phyloP scores from a whole-genome alignment of 768 basidiomycete genomes.

The Gloeostereum incarnatum region DNA sequence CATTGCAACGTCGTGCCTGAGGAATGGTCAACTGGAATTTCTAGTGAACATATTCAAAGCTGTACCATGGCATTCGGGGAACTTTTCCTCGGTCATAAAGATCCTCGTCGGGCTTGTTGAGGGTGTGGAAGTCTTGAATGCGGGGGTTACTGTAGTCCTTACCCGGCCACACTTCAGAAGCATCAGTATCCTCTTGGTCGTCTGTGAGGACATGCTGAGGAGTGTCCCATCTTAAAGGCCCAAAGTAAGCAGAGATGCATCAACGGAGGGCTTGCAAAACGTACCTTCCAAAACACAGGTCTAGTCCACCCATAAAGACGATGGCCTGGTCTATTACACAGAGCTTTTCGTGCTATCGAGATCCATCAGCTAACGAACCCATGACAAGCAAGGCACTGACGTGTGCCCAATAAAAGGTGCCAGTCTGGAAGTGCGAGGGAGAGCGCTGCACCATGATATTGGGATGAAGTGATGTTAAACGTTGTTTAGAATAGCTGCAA shows the following conservation, averaged over 20 bases:
- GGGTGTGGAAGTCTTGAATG: conserved; percentile 72
- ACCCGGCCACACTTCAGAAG: conserved; percentile 81
- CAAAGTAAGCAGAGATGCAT: conserved; percentile 4
- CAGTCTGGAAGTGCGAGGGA: conserved; percentile 94
- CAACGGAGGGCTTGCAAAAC: conserved; percentile 1
- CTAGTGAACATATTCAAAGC: conserved; percentile 1
- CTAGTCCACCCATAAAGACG: conserved; percentile 96
- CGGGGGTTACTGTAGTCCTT: conserved; percentile 96
- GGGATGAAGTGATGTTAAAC: conserved; percentile 67
- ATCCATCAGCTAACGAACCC: neutral
- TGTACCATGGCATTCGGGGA: conserved; percentile 94
- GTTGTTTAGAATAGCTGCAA: conserved; percentile 77
- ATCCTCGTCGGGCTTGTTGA: conserved; percentile 88
- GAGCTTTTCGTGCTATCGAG: conserved; percentile 89
- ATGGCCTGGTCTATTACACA: conserved; percentile 97
- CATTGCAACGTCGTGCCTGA: conserved; percentile 93
- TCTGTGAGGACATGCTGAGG: conserved; percentile 88
- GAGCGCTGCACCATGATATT: conserved; percentile 97
- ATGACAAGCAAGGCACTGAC: conserved; percentile 31
- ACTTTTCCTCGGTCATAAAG: conserved; percentile 89
- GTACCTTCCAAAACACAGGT: conserved; percentile 85
- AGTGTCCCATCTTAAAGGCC: conserved; percentile 91
- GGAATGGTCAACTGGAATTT: neutral
- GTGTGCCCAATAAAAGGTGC: conserved; percentile 98
- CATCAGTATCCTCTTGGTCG: conserved; percentile 56